Evolutionary conservation across 2,329 filamentous ascomycete species (phyloP).

Genomic region (Stagonosporopsis vannaccii): DNA sequence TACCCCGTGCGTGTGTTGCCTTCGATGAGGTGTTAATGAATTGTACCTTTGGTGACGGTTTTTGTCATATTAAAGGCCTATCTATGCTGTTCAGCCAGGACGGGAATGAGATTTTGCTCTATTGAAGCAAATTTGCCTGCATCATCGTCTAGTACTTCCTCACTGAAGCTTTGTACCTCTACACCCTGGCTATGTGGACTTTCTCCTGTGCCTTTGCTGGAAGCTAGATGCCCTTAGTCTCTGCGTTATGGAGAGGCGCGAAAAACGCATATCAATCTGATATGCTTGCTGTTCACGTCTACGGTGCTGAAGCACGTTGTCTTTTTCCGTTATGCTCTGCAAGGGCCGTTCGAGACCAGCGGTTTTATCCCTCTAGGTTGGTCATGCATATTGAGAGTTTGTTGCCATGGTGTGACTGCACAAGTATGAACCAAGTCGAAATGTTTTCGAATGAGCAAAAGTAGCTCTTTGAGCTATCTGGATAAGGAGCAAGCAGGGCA

Average conservation of each 20-base stretch:
- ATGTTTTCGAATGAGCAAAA: not conserved
- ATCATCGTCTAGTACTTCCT: not conserved
- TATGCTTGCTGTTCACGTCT: not conserved
- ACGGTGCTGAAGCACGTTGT: not conserved
- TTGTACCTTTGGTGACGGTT: not conserved
- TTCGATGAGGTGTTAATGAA: not conserved
- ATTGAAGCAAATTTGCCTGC: not conserved
- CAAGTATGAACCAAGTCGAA: not conserved
- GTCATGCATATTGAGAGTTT: no score
- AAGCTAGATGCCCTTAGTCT: not conserved
- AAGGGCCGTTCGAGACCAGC: not conserved
- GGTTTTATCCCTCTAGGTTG: not conserved
- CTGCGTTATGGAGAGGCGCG: not conserved
- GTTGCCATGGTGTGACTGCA: not conserved
- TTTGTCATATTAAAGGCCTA: not conserved
- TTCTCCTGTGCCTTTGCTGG: not conserved
- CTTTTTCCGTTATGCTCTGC: not conserved
- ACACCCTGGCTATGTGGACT: not conserved
- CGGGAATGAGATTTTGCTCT: not conserved
- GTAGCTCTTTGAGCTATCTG: not conserved
- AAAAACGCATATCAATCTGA: no score
- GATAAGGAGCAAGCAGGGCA: not conserved
- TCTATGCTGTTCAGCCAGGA: not conserved
- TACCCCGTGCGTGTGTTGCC: not conserved
- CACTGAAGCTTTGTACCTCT: not conserved